These are phyloP conservation scores for Penicillium sp. DNA, from an alignment of 2,329 filamentous ascomycete species.

Conservation along the genomic window DNA sequence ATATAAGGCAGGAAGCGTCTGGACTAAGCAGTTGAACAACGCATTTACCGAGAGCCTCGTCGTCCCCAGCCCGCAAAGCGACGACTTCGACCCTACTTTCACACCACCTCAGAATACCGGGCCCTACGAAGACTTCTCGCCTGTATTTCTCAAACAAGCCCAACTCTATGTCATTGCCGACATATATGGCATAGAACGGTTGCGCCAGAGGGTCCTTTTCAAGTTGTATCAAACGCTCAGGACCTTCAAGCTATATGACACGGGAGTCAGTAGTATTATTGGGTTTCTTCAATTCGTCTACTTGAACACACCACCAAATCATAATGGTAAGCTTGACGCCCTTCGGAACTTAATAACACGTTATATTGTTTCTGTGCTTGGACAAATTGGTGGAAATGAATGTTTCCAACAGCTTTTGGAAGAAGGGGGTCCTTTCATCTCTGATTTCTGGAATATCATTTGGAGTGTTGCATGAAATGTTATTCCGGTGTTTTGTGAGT, in stretches of 20 bases:
- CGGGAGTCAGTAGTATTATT: slow-evolving; percentile 30
- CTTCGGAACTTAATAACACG: slow-evolving; percentile 20
- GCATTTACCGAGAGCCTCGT: slow-evolving; percentile 2
- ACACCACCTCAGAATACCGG: slow-evolving; percentile 10
- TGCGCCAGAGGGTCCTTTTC: slow-evolving; percentile 31
- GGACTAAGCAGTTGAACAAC: slow-evolving; percentile 4
- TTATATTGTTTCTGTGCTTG: slow-evolving; percentile 25
- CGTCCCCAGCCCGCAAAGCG: neutral
- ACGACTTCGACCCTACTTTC: slow-evolving; percentile 4
- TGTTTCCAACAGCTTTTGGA: slow-evolving; percentile 15
- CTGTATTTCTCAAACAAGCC: slow-evolving; percentile 42
- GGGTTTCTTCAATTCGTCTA: slow-evolving; percentile 39
- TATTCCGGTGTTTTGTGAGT: too few species aligned
- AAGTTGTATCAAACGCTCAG: slow-evolving; percentile 28
- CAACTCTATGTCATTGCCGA: slow-evolving; percentile 43
- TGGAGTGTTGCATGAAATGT: neutral
- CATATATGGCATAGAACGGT: slow-evolving; percentile 36
- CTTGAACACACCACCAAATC: slow-evolving; percentile 29
- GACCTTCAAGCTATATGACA: slow-evolving; percentile 11
- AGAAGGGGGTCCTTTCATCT: slow-evolving; percentile 19
- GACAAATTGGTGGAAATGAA: slow-evolving; percentile 13
- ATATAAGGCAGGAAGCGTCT: slow-evolving; percentile 9
- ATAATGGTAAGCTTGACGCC: neutral
- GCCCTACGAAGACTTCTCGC: slow-evolving; percentile 27
- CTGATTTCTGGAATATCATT: slow-evolving; percentile 14